These are phyloP conservation scores for Phytophthora parvispora DNA, from an alignment of 352 stramenopile genomes.

Conservation along the genomic window DNA sequence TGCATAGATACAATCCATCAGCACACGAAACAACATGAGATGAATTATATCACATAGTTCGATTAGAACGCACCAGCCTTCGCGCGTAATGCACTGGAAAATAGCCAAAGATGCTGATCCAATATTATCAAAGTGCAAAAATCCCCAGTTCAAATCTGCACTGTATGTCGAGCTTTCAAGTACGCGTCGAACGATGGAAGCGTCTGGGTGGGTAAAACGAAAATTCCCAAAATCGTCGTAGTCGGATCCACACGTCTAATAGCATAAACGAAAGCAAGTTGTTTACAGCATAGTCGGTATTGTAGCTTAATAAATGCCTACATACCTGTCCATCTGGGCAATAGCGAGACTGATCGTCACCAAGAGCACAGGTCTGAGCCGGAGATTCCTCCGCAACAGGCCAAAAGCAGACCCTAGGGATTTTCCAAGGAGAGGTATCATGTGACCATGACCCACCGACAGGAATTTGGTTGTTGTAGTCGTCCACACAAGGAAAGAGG, in stretches of 20 bases:
- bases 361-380: slow-evolving; percentile 66
- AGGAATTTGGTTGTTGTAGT: slow-evolving; percentile 48
- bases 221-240: slow-evolving; percentile 73
- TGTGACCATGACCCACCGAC: slow-evolving; percentile 49
- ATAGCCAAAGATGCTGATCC: slow-evolving; percentile 81
- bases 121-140: slow-evolving; percentile 93
- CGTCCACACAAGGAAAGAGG: slow-evolving; percentile 44
- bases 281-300: too few species aligned
- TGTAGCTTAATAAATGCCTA: too few species aligned
- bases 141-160: slow-evolving; percentile 87
- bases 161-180: slow-evolving; percentile 63
- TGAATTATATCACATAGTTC: too few species aligned
- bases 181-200: slow-evolving; percentile 43
- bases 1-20: too few species aligned
- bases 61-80: slow-evolving; percentile 85
- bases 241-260: slow-evolving; percentile 68
- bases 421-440: slow-evolving; percentile 62
- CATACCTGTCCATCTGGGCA: slow-evolving; percentile 51
- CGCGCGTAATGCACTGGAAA: slow-evolving; percentile 93
- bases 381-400: slow-evolving; percentile 81
- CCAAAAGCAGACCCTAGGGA: slow-evolving; percentile 88
- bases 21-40: too few species aligned
- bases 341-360: slow-evolving; percentile 40
- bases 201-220: slow-evolving; percentile 64
- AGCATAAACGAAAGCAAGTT: not conserved